A percentile compares a stretch with the other conserved stretches of the same genome.
phyloP scores from a whole-genome alignment of 345 rosid genomes.

The Gossypium rotundifolium region DNA sequence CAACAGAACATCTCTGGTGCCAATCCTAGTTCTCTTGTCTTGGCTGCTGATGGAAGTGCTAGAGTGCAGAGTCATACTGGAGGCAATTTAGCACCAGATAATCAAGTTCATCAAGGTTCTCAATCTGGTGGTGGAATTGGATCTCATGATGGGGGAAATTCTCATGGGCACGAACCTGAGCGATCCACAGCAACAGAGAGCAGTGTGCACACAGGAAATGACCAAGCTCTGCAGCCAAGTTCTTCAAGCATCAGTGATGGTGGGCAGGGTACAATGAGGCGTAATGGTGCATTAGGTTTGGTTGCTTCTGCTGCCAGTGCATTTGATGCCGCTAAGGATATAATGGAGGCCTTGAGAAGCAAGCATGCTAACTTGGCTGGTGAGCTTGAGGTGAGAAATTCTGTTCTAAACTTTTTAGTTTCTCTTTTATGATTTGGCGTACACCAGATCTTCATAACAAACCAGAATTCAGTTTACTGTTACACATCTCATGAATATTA shows the following conservation, averaged over 20 bases:
- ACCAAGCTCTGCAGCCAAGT: constrained; percentile 73
- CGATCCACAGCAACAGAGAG: constrained; percentile 50
- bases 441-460: neutral
- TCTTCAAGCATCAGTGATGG: constrained; percentile 50
- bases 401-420: neutral
- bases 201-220: constrained; percentile 52
- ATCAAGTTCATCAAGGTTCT: constrained; percentile 60
- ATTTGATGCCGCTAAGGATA: constrained; percentile 97
- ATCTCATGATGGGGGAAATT: constrained; percentile 68
- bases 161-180: constrained; percentile 89
- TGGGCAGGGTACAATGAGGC: constrained; percentile 59
- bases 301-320: constrained; percentile 86
- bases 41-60: constrained; percentile 40
- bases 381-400: constrained; percentile 79
- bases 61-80: constrained; percentile 54
- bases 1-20: constrained; percentile 66
- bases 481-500: neutral
- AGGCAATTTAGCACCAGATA: constrained; percentile 42
- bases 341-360: constrained; percentile 96
- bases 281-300: constrained; percentile 53
- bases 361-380: constrained; percentile 91
- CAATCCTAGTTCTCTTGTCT: constrained; percentile 43
- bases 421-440: neutral
- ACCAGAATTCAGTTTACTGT: neutral
- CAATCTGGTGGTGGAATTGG: constrained; percentile 53